phyloP scores from a whole-genome alignment of 345 rosid genomes.

The Nasturtium officinale region DNA sequence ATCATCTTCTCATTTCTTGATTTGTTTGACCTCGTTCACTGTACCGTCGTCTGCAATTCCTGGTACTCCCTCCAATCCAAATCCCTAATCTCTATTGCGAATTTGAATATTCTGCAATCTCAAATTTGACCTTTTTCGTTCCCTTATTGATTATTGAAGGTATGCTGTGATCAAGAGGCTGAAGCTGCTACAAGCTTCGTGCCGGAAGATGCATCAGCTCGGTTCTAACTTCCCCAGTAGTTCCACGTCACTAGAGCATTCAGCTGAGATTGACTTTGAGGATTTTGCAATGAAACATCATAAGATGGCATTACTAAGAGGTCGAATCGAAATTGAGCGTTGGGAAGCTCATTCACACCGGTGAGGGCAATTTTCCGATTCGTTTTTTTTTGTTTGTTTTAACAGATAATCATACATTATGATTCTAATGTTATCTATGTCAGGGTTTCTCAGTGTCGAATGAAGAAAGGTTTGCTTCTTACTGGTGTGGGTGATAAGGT shows the following conservation, averaged over 20 bases:
- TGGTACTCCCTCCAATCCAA: slow-evolving; percentile 51
- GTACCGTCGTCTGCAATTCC: slow-evolving; percentile 74
- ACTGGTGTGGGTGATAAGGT: slow-evolving; percentile 98
- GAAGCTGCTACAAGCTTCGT: slow-evolving; percentile 57
- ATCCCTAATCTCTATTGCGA: not conserved
- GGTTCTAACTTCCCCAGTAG: slow-evolving; percentile 11
- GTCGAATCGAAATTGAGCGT: slow-evolving; percentile 59
- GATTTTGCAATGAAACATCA: slow-evolving; percentile 73
- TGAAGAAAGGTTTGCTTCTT: slow-evolving; percentile 79
- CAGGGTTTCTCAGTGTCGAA: slow-evolving; percentile 81
- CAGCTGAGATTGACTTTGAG: slow-evolving; percentile 49
- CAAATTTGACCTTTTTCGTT: not conserved
- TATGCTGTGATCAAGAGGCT: slow-evolving; percentile 52
- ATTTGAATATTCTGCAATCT: not conserved
- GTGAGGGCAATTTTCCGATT: slow-evolving; percentile 44
- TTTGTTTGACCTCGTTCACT: slow-evolving; percentile 75
- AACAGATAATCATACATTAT: too few species aligned
- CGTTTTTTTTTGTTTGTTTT: too few species aligned
- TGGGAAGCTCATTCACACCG: slow-evolving; percentile 82
- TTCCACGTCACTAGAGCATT: slow-evolving; percentile 42
- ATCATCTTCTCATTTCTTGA: slow-evolving; percentile 72
- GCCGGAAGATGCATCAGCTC: slow-evolving; percentile 48
- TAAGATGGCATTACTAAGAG: slow-evolving; percentile 49
- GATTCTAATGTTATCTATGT: slow-evolving; percentile 39
- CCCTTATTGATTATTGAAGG: slow-evolving; percentile 51